Evolutionary conservation across 1,284 basidiomycete species (phyloP).

Genomic region (Leccinum colubrinum): DNA sequence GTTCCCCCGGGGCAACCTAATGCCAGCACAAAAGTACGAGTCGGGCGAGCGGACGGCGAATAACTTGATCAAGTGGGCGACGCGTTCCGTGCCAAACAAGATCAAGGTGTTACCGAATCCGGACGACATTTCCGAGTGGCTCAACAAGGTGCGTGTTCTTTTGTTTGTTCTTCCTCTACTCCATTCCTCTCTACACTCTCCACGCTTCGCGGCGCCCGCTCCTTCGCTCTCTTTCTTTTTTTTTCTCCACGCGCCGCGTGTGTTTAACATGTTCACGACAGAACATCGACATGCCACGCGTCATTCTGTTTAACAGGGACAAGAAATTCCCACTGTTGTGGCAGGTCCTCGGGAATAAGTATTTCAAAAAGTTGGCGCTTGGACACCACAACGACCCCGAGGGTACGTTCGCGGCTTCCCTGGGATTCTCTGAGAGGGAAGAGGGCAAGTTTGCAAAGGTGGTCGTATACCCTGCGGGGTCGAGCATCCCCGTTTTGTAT

Average conservation of each 20-base stretch:
- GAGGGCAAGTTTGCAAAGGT: conserved; percentile 60
- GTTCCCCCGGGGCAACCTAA: conserved; percentile 71
- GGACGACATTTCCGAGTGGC: conserved; percentile 61
- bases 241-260: background rate
- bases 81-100: conserved; percentile 67
- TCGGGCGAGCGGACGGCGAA: conserved; percentile 70
- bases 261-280: conserved; percentile 24
- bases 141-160: conserved; percentile 49
- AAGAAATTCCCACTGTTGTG: conserved; percentile 82
- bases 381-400: conserved; percentile 69
- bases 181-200: too few species aligned
- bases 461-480: conserved; percentile 60
- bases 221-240: background rate
- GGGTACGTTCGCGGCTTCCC: conserved; percentile 51
- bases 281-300: conserved; percentile 58
- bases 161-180: background rate
- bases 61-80: conserved; percentile 77
- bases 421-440: conserved; percentile 54
- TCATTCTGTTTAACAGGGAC: conserved; percentile 73
- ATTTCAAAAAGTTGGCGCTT: conserved; percentile 63
- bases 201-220: background rate
- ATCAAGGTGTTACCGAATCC: conserved; percentile 63
- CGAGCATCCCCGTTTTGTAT: conserved; percentile 52
- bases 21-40: conserved; percentile 69
- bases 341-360: conserved; percentile 81